These are phyloP conservation scores for Barnettozyma salicaria DNA, from an alignment of 805 yeast genomes.

Conservation along the genomic window DNA sequence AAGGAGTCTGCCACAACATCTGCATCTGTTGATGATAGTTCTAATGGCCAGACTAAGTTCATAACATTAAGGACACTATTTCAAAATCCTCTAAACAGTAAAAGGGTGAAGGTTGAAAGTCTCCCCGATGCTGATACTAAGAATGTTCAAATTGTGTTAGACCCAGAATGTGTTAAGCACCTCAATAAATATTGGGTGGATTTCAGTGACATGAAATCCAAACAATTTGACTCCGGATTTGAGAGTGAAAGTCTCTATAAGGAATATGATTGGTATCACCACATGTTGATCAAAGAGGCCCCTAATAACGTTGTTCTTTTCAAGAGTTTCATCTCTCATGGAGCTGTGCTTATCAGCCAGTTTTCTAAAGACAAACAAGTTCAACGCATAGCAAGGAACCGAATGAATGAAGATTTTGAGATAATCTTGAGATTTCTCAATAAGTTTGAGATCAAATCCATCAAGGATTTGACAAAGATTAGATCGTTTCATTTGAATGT, in stretches of 20 bases:
- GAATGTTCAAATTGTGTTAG: slow-evolving; percentile 20
- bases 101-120: slow-evolving; percentile 14
- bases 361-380: slow-evolving; percentile 11
- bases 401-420: slow-evolving; percentile 22
- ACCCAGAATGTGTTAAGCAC: slow-evolving; percentile 20
- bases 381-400: slow-evolving; percentile 9
- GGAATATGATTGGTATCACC: slow-evolving; percentile 20
- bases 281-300: slow-evolving; percentile 18
- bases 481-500: slow-evolving; percentile 18
- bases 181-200: slow-evolving; percentile 21
- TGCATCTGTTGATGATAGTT: too few species aligned
- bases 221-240: slow-evolving; percentile 15
- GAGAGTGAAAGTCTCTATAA: slow-evolving; percentile 20
- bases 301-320: slow-evolving; percentile 23
- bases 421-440: slow-evolving; percentile 23
- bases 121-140: slow-evolving; percentile 18
- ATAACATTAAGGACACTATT: slow-evolving; percentile 1
- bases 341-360: slow-evolving; percentile 19
- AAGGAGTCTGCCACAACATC: too few species aligned
- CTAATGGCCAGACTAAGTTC: too few species aligned
- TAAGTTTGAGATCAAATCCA: slow-evolving; percentile 18
- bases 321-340: slow-evolving; percentile 21
- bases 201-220: slow-evolving; percentile 6
- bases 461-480: slow-evolving; percentile 8
- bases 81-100: not conserved